These are phyloP conservation scores for Aspergillus niger DNA, from an alignment of 2,329 filamentous ascomycete species.

Conservation along the genomic window DNA sequence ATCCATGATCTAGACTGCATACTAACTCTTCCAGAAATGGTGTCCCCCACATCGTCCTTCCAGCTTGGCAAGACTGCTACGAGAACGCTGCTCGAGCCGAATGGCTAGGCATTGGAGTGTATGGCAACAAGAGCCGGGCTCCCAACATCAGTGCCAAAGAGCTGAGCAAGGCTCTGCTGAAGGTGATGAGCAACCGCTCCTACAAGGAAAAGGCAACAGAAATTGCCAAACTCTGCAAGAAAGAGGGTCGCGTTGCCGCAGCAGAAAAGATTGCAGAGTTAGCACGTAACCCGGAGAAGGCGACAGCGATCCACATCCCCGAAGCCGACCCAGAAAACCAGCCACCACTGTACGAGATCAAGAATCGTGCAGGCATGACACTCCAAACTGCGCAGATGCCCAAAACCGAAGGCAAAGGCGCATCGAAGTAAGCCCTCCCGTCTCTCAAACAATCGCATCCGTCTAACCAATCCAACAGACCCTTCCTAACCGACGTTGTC, in stretches of 20 bases:
- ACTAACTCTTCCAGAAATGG: constrained; percentile 35
- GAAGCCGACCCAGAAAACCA: constrained; percentile 13
- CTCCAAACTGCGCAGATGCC: constrained; percentile 11
- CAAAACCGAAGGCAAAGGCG: constrained; percentile 1
- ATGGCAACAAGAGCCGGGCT: constrained; percentile 36
- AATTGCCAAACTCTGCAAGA: constrained; percentile 22
- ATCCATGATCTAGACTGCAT: not conserved
- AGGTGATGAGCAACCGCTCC: constrained; percentile 22
- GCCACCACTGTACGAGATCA: constrained; percentile 15
- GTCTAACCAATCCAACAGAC: constrained; percentile 10
- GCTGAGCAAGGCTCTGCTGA: constrained; percentile 30
- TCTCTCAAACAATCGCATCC: not conserved
- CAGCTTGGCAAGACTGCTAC: constrained; percentile 49
- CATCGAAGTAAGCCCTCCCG: constrained; percentile 13
- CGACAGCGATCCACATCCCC: constrained; percentile 20
- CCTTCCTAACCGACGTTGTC: constrained; percentile 10
- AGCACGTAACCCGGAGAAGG: constrained; percentile 20
- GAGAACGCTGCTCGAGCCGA: constrained; percentile 47
- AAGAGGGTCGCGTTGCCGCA: constrained; percentile 22
- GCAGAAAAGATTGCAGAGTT: constrained; percentile 27
- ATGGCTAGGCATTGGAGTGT: constrained; percentile 45
- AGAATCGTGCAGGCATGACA: constrained; percentile 17
- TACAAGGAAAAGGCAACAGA: constrained; percentile 22
- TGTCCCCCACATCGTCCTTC: constrained; percentile 49
- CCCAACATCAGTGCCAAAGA: constrained; percentile 35